Evolutionary conservation across 305 asterid genomes (phyloP).

Genomic region (Solanum hybrid): DNA sequence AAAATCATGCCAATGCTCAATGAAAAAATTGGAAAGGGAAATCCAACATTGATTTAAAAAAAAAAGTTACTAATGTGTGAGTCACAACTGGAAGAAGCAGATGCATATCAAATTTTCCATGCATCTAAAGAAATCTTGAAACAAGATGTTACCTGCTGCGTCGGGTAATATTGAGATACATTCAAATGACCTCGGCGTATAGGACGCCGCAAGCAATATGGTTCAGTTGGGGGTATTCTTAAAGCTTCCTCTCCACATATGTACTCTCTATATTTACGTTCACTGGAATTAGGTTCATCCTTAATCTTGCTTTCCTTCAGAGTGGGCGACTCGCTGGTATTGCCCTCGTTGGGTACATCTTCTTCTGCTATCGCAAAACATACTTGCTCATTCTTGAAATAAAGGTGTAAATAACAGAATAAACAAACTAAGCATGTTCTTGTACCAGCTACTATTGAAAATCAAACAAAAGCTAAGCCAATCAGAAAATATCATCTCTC

Average conservation of each 20-base stretch:
- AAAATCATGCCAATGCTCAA: background rate
- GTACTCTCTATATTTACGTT: constrained; percentile 53
- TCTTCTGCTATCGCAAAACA: background rate
- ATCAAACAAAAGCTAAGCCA: background rate
- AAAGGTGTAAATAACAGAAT: background rate
- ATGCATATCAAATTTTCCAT: constrained; percentile 6
- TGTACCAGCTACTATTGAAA: background rate
- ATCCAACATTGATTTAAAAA: background rate
- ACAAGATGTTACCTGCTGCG: constrained; percentile 65
- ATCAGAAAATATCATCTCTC: background rate
- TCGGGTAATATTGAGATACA: constrained; percentile 71
- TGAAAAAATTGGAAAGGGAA: background rate
- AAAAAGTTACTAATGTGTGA: background rate
- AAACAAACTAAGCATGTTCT: background rate
- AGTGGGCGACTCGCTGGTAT: constrained; percentile 29
- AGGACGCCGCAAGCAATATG: constrained; percentile 87
- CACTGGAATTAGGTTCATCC: constrained; percentile 38
- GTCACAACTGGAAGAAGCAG: constrained; percentile 1
- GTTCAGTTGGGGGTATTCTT: constrained; percentile 63
- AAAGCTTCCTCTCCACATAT: constrained; percentile 94
- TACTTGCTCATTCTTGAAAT: background rate
- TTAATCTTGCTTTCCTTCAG: constrained; percentile 33
- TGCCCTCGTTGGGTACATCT: constrained; percentile 1
- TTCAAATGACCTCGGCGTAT: constrained; percentile 96
- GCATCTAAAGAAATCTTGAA: background rate